Percentiles rank a stretch among this genome's conserved stretches.
Conservation (phyloP, 495 filamentous ascomycete species). For the Tuber calosporum region DNA sequence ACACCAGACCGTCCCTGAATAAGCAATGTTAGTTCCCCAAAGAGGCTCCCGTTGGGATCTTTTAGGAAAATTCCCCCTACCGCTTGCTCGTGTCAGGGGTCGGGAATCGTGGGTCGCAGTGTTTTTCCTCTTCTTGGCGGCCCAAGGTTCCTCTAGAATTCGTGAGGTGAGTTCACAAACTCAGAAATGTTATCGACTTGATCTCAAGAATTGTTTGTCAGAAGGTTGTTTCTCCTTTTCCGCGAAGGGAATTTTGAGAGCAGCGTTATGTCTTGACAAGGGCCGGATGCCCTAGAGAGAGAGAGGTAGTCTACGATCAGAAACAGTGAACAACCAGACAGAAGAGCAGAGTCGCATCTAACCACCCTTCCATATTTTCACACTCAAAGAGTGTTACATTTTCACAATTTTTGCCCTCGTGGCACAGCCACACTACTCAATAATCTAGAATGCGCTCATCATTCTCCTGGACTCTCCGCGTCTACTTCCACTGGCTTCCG, state of each 20-base stretch:
- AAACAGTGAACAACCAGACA: background rate
- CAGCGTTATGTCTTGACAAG: background rate
- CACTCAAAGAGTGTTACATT: background rate
- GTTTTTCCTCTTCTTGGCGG: background rate
- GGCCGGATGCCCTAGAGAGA: background rate
- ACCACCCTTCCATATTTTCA: background rate
- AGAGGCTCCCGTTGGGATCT: background rate
- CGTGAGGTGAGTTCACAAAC: background rate
- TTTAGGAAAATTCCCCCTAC: background rate
- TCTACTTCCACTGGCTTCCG: background rate
- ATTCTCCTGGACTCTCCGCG: background rate
- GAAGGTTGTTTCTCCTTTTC: background rate
- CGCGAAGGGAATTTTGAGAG: background rate
- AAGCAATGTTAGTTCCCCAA: background rate
- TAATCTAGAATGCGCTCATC: background rate
- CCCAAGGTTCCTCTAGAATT: background rate
- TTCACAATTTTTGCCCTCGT: background rate
- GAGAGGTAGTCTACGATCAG: background rate
- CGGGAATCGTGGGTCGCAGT: background rate
- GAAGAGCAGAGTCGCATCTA: background rate
- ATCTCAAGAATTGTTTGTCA: background rate
- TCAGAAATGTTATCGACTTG: background rate
- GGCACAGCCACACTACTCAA: background rate
- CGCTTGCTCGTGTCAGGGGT: constrained; percentile 1
- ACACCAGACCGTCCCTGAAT: background rate